Percentiles rank a stretch among this genome's conserved stretches.
phyloP scores from a whole-genome alignment of 2,329 filamentous ascomycete species.

The Aureobasidium zeae region DNA sequence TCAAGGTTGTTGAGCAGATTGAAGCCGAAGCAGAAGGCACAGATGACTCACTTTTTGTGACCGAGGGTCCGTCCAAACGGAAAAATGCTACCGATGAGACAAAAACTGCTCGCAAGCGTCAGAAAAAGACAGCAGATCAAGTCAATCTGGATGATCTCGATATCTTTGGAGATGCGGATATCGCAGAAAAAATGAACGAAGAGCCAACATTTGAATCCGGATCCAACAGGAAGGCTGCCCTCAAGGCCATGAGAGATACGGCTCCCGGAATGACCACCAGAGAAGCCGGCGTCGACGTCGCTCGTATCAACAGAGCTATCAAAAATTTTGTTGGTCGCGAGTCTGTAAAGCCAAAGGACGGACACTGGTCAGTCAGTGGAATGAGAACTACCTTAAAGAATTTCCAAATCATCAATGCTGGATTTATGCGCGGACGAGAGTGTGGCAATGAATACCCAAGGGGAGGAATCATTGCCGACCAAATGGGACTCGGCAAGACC shows the following conservation, averaged over 20 bases:
- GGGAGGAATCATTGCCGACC: slow-evolving; percentile 36
- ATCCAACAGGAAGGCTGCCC: background rate
- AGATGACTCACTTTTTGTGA: background rate
- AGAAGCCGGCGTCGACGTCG: background rate
- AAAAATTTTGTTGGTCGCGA: too few relatives aligned
- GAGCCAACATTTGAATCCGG: background rate
- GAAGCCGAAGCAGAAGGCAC: background rate
- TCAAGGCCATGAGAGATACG: background rate
- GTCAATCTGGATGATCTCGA: background rate
- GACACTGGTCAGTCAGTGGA: too few relatives aligned
- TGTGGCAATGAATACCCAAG: slow-evolving; percentile 27
- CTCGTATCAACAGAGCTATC: background rate
- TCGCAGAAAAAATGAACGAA: background rate
- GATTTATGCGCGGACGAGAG: slow-evolving; percentile 49
- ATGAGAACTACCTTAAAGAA: slow-evolving; percentile 39
- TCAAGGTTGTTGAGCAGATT: background rate
- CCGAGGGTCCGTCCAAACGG: background rate
- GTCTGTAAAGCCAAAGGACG: too few relatives aligned
- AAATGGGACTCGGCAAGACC: slow-evolving; percentile 37
- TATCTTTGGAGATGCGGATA: background rate
- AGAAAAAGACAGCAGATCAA: background rate
- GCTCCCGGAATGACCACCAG: background rate
- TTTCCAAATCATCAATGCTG: slow-evolving; percentile 44
- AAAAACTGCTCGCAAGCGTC: background rate
- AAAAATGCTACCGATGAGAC: background rate